Evolutionary conservation across 129 eudicot species (phyloP), one percentile per base, ranked within the genome.

Genomic region (Oenanthe sinensis): DNA sequence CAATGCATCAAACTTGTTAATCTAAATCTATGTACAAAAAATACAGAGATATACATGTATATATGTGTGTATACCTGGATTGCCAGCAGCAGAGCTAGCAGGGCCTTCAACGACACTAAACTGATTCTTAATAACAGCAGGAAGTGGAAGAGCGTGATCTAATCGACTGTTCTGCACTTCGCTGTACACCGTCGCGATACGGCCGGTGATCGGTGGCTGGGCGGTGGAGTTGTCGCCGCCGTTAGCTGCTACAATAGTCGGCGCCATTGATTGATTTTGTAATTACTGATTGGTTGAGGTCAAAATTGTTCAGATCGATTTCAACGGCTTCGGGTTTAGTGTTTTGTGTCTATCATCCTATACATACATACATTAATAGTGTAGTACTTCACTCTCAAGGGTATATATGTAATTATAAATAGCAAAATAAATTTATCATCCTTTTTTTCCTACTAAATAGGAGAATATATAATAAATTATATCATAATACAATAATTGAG

Each of bases 121-220:
- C 43, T 89, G 75, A 39, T 76, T 85, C 60, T 55, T 78, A 74
- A 95, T 84, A 33, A 91, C 97, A 15, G 90, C 83, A 3, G 98
- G 98, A 12, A 95, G 81, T 60, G 94, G 90, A 39, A 95, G 96
- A 44, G 93, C 80, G 78, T 91, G 96, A 43, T 91, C 97, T 36
- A 95, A 88, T 16, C 98, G 93, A 85, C 97, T 91, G 78, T 85
- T 90, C 81, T 94, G 98, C 30, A 94, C 91, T 81, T 94, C 98
- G n/a, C 98, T 94, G 86, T 91, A 95, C 13, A 91, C 96, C 14
- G 92, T 84, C 1, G 97, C 82, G 26, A 81, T 81, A 37, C 98
- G 96, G 78, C 92, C 89, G 36, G 82, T 74, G 2, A 55, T 22
- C n/a, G 87, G 85, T 17, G 90, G 14, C 73, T 86, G 79, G 3